phyloP scores from a whole-genome alignment of 495 filamentous ascomycete genomes.

The Aspergillus nanangensis region DNA sequence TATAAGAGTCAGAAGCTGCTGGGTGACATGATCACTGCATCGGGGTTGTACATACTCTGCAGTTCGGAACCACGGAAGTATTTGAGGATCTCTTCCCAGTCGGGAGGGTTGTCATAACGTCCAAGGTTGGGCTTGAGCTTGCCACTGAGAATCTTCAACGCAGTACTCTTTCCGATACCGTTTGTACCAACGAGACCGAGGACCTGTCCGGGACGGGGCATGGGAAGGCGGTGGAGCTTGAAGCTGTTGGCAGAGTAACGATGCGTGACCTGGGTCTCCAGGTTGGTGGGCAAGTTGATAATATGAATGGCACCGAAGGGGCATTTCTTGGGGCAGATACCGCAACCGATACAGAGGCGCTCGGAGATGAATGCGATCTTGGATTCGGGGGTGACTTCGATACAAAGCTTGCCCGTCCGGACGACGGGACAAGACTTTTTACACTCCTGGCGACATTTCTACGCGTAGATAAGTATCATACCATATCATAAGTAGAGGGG shows the following conservation, averaged over 20 bases:
- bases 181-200: constrained; percentile 96
- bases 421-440: constrained; percentile 99
- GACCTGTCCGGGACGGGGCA: constrained; percentile 94
- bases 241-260: constrained; percentile 99
- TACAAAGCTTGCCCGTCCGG: constrained; percentile 93
- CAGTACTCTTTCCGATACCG: constrained; percentile 99
- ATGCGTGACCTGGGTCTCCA: constrained; percentile 95
- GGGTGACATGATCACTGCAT: not conserved
- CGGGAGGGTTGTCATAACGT: constrained; percentile 89
- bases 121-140: constrained; percentile 98
- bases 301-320: constrained; percentile 99
- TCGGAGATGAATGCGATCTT: constrained; percentile 99
- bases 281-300: constrained; percentile 98
- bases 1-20: constrained; percentile 26
- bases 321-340: constrained; percentile 99
- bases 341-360: constrained; percentile 90
- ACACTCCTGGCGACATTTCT: constrained; percentile 98
- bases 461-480: constrained; percentile 12
- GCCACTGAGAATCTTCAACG: constrained; percentile 94
- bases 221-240: constrained; percentile 95
- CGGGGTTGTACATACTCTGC: constrained; percentile 62
- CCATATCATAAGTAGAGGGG: not conserved
- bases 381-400: constrained; percentile 84
- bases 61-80: constrained; percentile 96
- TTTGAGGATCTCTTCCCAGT: constrained; percentile 98